Percentiles rank a stretch among this genome's conserved stretches.
Conservation (phyloP, 1,139 yeast species). For the Meyerozyma athensensis region DNA sequence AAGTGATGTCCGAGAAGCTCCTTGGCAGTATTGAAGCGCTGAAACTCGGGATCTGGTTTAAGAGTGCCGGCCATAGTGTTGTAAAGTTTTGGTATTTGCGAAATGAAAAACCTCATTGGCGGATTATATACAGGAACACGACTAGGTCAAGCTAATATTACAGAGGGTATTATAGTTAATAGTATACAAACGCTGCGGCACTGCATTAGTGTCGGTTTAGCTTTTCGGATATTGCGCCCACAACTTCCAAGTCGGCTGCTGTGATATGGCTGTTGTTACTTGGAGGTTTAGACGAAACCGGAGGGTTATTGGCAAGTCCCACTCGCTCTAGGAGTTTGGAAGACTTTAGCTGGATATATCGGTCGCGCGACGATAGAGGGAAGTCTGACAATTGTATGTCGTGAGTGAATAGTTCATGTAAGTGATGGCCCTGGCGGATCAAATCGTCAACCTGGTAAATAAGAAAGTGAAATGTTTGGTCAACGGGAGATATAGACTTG, state of each 20-base stretch:
- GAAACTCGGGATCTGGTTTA: slow-evolving; percentile 41
- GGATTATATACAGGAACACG: background rate
- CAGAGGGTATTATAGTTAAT: background rate
- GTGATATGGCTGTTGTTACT: no score
- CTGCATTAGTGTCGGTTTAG: no score
- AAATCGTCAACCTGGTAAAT: slow-evolving; percentile 39
- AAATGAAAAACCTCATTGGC: slow-evolving; percentile 1
- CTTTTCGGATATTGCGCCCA: background rate
- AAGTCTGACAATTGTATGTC: slow-evolving; percentile 8
- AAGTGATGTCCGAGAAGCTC: slow-evolving; percentile 41
- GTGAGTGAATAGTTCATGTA: slow-evolving; percentile 27
- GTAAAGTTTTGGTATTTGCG: background rate
- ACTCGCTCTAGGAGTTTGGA: slow-evolving; percentile 14
- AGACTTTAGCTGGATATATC: slow-evolving; percentile 18
- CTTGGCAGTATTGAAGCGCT: slow-evolving; percentile 40
- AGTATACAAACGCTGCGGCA: no score
- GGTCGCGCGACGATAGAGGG: slow-evolving; percentile 16
- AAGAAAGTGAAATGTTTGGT: slow-evolving; percentile 47
- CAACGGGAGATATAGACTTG: slow-evolving; percentile 45
- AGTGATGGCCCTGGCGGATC: slow-evolving; percentile 30
- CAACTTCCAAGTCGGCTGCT: background rate
- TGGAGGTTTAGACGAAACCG: background rate
- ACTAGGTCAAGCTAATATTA: background rate
- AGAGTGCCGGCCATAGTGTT: slow-evolving; percentile 41
- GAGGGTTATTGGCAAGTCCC: slow-evolving; percentile 5